Conservation (phyloP, 2,329 filamentous ascomycete species). For the Coniochaeta hoffmannii region DNA sequence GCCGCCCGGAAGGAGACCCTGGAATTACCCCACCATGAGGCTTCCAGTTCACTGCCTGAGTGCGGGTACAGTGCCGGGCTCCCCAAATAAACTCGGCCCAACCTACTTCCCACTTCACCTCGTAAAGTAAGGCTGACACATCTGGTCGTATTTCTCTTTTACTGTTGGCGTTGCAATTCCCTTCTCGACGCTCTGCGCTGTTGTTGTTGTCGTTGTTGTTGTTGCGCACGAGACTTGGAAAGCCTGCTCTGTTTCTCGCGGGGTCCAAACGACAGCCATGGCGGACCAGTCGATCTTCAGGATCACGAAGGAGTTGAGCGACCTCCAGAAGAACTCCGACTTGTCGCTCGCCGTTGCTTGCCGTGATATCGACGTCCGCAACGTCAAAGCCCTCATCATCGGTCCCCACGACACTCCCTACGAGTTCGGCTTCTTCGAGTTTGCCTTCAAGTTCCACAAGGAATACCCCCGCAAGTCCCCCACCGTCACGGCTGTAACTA, state of each 20-base stretch:
- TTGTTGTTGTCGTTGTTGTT: not conserved
- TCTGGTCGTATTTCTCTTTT: not conserved
- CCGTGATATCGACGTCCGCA: constrained; percentile 79
- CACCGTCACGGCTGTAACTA: constrained; percentile 63
- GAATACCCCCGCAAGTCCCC: constrained; percentile 74
- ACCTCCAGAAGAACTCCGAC: constrained; percentile 77
- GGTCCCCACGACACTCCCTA: constrained; percentile 93
- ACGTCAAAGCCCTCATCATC: constrained; percentile 80
- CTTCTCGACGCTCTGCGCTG: too few relatives aligned
- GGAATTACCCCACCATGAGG: not conserved
- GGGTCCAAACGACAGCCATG: constrained; percentile 37
- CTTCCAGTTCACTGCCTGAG: too few relatives aligned
- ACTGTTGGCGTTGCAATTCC: not conserved
- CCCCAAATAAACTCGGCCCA: too few relatives aligned
- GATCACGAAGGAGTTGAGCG: constrained; percentile 82
- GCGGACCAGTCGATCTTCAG: constrained; percentile 82
- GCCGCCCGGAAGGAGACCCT: not conserved
- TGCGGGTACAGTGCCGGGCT: too few relatives aligned
- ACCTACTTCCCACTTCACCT: not conserved
- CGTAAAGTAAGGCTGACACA: not conserved
- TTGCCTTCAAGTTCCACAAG: constrained; percentile 67
- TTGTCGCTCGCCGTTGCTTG: constrained; percentile 88
- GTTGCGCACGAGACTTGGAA: not conserved
- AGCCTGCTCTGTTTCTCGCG: not conserved
- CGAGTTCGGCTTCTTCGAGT: constrained; percentile 97